Evolutionary conservation across 495 filamentous ascomycete genomes (phyloP), one percentile per base, ranked within the genome.

Genomic region (Xylaria intraflava): DNA sequence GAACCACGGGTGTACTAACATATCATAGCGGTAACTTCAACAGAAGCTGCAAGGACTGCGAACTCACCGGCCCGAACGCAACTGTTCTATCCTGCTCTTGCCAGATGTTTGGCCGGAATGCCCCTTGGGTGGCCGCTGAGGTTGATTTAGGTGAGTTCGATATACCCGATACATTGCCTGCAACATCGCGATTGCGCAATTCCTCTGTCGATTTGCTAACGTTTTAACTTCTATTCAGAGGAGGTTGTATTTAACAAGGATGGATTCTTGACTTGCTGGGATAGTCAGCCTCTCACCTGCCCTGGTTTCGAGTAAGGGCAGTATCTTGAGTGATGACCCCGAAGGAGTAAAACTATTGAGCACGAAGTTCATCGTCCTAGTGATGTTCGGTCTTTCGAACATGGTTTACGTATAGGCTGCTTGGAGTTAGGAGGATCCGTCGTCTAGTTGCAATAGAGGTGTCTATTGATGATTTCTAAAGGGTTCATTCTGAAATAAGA

Each of bases 1-100:
- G 1, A 14, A 23, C 22, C 2, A 10, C 24, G n/a, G n/a, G 27
- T 29, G 31, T 30, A 33, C 31, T 53, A 16, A 53, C n/a, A 52
- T 14, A n/a, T 5, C 14, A 17, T 22, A 53, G 50, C 11, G 50
- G 50, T 11, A 12, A 38, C 31, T 53, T 53, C 10, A 30, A 53
- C 14, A 31, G 41, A 53, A 53, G 50, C 19, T 53, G 50, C 50
- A 16, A 29, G 3, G 35, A 45, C 4, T 53, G 50, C 41, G 19
- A 29, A 12, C 50, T 53, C 23, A 38, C 31, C 7, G 50, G 50
- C 16, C 7, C 1, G 14, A 53, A 53, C 9, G 31, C 7, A 1
- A 53, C 50, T 3, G 20, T 53, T 29, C 23, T 53, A 14, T 53
- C 23, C n/a, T 53, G 50, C 50, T 29, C 40, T 10, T 53, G 50